phyloP scores from a whole-genome alignment of 179 eudicot species.

The Monotropa hypopitys region DNA sequence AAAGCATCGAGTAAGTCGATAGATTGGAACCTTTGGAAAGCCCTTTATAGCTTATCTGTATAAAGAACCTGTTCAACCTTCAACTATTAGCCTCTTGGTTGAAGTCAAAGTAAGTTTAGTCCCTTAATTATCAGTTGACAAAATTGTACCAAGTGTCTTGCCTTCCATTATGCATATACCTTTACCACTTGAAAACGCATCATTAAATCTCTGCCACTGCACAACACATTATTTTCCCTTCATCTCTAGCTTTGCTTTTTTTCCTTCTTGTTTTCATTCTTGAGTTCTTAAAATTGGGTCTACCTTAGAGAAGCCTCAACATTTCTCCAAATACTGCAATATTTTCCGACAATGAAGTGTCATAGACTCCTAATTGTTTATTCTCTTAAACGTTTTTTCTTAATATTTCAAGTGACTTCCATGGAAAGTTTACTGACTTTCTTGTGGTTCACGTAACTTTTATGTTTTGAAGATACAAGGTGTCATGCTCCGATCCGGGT shows the following conservation, averaged over 20 bases:
- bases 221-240: not conserved
- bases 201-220: not conserved
- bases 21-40: not conserved
- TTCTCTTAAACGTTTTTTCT: not conserved
- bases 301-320: not conserved
- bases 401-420: not conserved
- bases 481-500: no score
- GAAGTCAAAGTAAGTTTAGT: not conserved
- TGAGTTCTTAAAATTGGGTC: no score
- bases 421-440: not conserved
- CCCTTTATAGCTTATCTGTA: not conserved
- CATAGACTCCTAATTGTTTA: not conserved
- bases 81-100: not conserved
- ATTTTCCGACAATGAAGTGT: not conserved
- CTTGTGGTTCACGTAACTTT: not conserved
- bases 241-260: not conserved
- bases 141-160: not conserved
- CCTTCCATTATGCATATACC: no score
- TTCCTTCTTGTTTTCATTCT: not conserved
- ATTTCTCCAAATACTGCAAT: not conserved
- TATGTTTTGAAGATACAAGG: not conserved
- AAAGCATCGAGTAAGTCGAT: not conserved
- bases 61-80: not conserved
- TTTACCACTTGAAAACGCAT: not conserved
- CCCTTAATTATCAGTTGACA: not conserved